These are phyloP conservation scores for Saccharomycopsis hybrid DNA, from an alignment of 1,139 yeast species.

Conservation along the genomic window DNA sequence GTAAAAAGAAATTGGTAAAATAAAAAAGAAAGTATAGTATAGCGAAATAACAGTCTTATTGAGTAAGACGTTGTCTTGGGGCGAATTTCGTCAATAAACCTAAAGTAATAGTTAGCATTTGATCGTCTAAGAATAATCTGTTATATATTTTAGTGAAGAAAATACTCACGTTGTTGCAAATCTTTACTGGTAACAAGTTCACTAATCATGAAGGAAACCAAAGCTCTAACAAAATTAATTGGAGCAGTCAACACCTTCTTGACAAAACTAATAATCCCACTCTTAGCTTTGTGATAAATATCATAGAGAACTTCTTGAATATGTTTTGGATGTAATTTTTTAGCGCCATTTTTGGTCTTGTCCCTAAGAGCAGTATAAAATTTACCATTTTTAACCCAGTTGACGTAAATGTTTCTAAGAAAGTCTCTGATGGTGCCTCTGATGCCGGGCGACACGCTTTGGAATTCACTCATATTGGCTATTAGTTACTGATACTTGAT, in stretches of 20 bases:
- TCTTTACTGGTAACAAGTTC: constrained; percentile 15
- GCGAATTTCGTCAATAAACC: constrained; percentile 6
- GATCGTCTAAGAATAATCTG: background rate
- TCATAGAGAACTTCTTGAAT: constrained; percentile 17
- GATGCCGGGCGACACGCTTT: constrained; percentile 13
- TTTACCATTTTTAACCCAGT: constrained; percentile 18
- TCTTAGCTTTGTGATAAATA: constrained; percentile 17
- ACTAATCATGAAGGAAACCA: constrained; percentile 18
- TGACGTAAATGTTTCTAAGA: constrained; percentile 16
- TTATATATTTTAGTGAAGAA: background rate
- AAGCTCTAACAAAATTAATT: constrained; percentile 14
- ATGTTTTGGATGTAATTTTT: constrained; percentile 17
- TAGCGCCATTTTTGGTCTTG: constrained; percentile 18
- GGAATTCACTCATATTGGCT: constrained; percentile 8
- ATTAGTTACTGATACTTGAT: too few relatives aligned
- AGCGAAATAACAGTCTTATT: too few relatives aligned
- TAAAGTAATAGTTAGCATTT: constrained; percentile 7
- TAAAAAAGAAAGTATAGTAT: background rate
- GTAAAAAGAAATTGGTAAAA: too few relatives aligned
- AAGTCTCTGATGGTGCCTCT: constrained; percentile 16
- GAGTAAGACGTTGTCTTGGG: background rate
- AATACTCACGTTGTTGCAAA: constrained; percentile 13
- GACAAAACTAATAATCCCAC: constrained; percentile 16
- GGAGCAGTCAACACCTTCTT: constrained; percentile 20
- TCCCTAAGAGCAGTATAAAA: constrained; percentile 14